These are phyloP conservation scores for Dryadomyces quercivorus DNA, from an alignment of 2,329 filamentous ascomycete genomes.

Conservation along the genomic window DNA sequence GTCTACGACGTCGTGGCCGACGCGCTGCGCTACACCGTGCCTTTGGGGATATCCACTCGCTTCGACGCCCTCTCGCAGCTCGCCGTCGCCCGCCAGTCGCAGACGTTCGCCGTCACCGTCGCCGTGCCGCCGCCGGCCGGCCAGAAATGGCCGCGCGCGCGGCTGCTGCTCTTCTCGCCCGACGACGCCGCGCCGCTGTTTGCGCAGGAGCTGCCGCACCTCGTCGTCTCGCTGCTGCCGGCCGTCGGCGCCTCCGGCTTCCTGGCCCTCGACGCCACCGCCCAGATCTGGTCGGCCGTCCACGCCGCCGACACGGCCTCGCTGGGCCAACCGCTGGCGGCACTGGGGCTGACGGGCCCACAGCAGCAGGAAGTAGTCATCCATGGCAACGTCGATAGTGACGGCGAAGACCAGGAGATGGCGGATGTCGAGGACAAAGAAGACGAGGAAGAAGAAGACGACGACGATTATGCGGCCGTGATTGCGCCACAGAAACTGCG, in stretches of 20 bases:
- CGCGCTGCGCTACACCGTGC: conserved; percentile 54
- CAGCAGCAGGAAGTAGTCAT: conserved; percentile 27
- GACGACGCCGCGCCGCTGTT: conserved; percentile 46
- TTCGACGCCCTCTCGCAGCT: conserved; percentile 46
- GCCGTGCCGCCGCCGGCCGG: conserved; percentile 14
- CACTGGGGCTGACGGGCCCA: conserved; percentile 32
- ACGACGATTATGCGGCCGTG: conserved; percentile 40
- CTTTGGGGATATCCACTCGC: conserved; percentile 25
- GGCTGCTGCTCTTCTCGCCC: conserved; percentile 53
- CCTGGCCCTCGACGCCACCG: conserved; percentile 61
- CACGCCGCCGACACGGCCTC: conserved; percentile 45
- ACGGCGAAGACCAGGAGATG: conserved; percentile 19
- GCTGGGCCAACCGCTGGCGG: conserved; percentile 42
- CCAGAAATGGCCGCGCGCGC: conserved; percentile 28
- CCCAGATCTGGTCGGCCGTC: conserved; percentile 53
- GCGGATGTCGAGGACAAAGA: conserved; percentile 11
- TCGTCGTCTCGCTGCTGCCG: conserved; percentile 56
- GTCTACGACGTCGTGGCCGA: conserved; percentile 81
- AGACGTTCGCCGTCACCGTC: conserved; percentile 54
- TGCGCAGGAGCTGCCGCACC: conserved; percentile 40
- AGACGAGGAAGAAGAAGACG: conserved; percentile 18
- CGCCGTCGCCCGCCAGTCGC: conserved; percentile 53
- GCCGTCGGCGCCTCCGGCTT: conserved; percentile 57
- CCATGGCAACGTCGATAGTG: conserved; percentile 18
- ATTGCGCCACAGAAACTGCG: conserved; percentile 57